These are phyloP conservation scores for Parmelia sp. DNA, from an alignment of 495 filamentous ascomycete genomes.

Conservation along the genomic window DNA sequence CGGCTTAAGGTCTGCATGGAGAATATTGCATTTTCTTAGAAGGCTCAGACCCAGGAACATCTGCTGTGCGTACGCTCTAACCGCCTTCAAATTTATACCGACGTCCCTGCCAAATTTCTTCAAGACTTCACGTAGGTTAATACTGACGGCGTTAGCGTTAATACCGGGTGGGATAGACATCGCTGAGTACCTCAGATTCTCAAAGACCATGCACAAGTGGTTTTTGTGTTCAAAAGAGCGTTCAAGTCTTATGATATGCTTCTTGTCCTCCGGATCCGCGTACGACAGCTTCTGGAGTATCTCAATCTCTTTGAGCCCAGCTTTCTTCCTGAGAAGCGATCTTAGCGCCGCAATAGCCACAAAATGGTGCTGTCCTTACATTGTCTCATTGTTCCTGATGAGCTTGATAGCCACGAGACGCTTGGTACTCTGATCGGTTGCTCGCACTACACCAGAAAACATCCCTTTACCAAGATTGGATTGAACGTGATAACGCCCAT, in stretches of 20 bases:
- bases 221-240: constrained; percentile 88
- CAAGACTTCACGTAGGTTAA: constrained; percentile 90
- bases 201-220: constrained; percentile 94
- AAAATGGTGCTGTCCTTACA: constrained; percentile 41
- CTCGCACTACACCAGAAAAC: constrained; percentile 92
- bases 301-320: constrained; percentile 88
- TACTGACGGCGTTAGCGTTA: constrained; percentile 38
- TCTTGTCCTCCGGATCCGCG: constrained; percentile 83
- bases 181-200: constrained; percentile 58
- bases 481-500: constrained; percentile 80
- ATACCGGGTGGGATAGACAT: not conserved
- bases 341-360: constrained; percentile 24
- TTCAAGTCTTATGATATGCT: constrained; percentile 83
- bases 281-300: constrained; percentile 78
- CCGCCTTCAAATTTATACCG: constrained; percentile 79
- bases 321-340: constrained; percentile 53
- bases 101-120: constrained; percentile 95
- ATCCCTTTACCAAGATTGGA: constrained; percentile 87
- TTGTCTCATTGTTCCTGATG: constrained; percentile 87
- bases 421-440: constrained; percentile 67
- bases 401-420: constrained; percentile 84
- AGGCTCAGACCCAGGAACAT: constrained; percentile 84
- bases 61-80: constrained; percentile 83
- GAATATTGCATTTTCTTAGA: constrained; percentile 81
- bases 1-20: constrained; percentile 94